Evolutionary conservation across 768 basidiomycete genomes (phyloP).

Genomic region (Podaxis sp.): DNA sequence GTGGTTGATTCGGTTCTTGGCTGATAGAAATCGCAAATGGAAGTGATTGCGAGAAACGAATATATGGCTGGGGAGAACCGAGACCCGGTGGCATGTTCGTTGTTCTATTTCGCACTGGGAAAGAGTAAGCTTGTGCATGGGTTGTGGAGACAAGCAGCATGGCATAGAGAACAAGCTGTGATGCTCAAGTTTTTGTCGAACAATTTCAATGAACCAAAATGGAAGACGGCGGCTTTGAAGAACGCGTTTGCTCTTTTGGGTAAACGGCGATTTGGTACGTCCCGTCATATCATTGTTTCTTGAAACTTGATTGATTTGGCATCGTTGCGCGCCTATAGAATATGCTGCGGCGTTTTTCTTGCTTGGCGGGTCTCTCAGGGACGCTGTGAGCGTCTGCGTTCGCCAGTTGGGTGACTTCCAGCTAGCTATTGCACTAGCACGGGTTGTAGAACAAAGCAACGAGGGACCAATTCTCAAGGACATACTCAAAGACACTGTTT

Average conservation of each 20-base stretch:
- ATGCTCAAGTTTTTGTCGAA: slow-evolving; percentile 95
- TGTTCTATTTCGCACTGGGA: slow-evolving; percentile 94
- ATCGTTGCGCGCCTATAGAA: slow-evolving; percentile 44
- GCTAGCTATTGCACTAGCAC: slow-evolving; percentile 83
- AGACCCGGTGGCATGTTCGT: slow-evolving; percentile 85
- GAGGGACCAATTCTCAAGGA: slow-evolving; percentile 74
- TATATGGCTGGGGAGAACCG: slow-evolving; percentile 86
- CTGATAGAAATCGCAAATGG: slow-evolving; percentile 74
- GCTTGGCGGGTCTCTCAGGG: slow-evolving; percentile 83
- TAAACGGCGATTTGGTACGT: slow-evolving; percentile 89
- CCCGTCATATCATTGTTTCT: neutral
- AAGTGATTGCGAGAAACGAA: slow-evolving; percentile 87
- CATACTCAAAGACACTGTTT: slow-evolving; percentile 71
- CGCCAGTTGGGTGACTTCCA: slow-evolving; percentile 89
- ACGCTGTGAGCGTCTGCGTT: slow-evolving; percentile 89
- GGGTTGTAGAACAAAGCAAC: slow-evolving; percentile 79
- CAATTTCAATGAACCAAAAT: slow-evolving; percentile 80
- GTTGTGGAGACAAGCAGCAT: slow-evolving; percentile 92
- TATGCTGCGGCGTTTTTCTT: slow-evolving; percentile 99
- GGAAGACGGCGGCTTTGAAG: slow-evolving; percentile 93
- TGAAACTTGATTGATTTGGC: slow-evolving; percentile 1
- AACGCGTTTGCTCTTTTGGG: slow-evolving; percentile 92
- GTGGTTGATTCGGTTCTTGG: slow-evolving; percentile 1
- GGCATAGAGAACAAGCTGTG: slow-evolving; percentile 84
- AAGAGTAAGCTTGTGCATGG: slow-evolving; percentile 92